Evolutionary conservation across 129 eudicot genomes (phyloP), one percentile per base, ranked within the genome.

Genomic region (Centaurea solstitialis): DNA sequence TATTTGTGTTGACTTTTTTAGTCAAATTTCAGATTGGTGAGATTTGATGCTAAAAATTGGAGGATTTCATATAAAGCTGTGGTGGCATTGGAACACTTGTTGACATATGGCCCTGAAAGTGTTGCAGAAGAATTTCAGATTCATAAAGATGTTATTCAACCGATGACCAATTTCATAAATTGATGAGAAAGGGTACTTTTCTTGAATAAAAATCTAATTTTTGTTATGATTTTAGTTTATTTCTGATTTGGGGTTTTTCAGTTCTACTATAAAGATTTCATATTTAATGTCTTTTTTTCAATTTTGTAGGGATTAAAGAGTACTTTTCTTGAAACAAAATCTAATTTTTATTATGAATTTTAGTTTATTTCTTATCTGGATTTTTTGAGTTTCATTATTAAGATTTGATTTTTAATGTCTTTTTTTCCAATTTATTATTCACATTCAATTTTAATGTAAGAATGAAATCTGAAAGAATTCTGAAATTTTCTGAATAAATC

Each of bases 101-200:
- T 95, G 89, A 91, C 94, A 80, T 95, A 93, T 87, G 97, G 97
- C n/a, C 98, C 99, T 72, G 95, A 89, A 80, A 93, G 99, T 77
- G 89, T 91, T 78, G 95, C 95, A 30, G 85, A 93, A 72, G 99
- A 91, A 40, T 96, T 93, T 85, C 91, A 88, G 85, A 59, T 41
- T 59, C 95, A 91, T 11, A 84, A 77, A 79, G 87, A 88, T 68
- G 89, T 80, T 80, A 87, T 96, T 43, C 80, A 65, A 21, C 85
- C 81, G 66, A 93, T 93, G 92, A 88, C 83, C 76, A 73, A 38
- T 75, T 88, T 96, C 80, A 30, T 90, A 85, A 78, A 75, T 93
- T 68, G 98, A 94, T 83, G 97, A 94, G 18, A 90, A 84, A 81
- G 98, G 97, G 98, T 91, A 77, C 1, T 2, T 24, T 69, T 62